Evolutionary conservation across 345 rosid genomes (phyloP).

Genomic region (Heritiera fomes): DNA sequence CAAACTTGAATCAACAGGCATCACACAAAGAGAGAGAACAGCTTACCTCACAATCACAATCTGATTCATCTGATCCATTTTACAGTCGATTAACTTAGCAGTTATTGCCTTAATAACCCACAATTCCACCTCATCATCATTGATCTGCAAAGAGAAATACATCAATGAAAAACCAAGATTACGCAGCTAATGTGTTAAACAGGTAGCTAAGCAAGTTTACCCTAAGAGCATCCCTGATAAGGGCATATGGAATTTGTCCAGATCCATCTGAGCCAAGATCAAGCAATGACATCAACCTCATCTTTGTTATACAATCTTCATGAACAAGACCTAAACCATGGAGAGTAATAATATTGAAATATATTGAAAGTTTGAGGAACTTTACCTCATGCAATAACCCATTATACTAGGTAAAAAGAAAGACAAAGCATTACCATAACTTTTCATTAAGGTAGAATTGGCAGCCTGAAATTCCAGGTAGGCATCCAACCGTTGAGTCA

Average conservation of each 20-base stretch:
- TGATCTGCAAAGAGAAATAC: constrained; percentile 47
- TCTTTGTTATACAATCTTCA: constrained; percentile 83
- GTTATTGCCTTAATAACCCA: constrained; percentile 92
- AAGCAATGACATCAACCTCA: constrained; percentile 80
- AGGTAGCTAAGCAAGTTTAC: constrained; percentile 36
- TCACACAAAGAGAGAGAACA: background rate
- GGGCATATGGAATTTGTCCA: constrained; percentile 66
- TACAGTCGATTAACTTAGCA: constrained; percentile 73
- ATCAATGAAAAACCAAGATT: constrained; percentile 11
- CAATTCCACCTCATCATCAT: constrained; percentile 75
- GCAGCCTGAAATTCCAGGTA: constrained; percentile 76
- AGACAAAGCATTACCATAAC: constrained; percentile 52
- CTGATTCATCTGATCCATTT: constrained; percentile 94
- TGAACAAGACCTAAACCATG: constrained; percentile 69
- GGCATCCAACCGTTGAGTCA: constrained; percentile 74
- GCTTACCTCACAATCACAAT: constrained; percentile 72
- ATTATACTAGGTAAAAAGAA: background rate
- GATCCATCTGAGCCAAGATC: constrained; percentile 72
- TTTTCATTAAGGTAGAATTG: constrained; percentile 66
- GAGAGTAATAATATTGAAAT: constrained; percentile 6
- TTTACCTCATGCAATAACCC: background rate
- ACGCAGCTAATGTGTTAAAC: constrained; percentile 7
- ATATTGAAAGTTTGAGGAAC: background rate
- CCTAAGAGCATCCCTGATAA: constrained; percentile 68
- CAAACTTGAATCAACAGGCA: background rate